A percentile compares a stretch with the other conserved stretches of the same genome.
Evolutionary conservation across 169 alveolate genomes (phyloP).

Genomic region (Plasmodium malariae): DNA sequence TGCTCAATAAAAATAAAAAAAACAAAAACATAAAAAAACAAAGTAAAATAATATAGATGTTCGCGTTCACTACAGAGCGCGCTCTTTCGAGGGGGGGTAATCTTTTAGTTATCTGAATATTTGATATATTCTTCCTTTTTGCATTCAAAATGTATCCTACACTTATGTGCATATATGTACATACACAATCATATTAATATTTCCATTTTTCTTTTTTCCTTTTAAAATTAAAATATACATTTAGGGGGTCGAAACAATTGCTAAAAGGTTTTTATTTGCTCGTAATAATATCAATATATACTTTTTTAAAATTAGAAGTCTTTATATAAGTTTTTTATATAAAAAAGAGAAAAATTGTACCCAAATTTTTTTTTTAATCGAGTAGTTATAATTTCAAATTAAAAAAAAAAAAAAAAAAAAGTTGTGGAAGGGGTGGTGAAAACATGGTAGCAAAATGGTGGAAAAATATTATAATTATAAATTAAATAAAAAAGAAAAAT

Average conservation of each 20-base stretch:
- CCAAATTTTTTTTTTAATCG: not conserved
- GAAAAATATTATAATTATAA: conserved; percentile 4
- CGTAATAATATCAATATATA: not conserved
- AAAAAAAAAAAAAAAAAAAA: conserved; percentile 20
- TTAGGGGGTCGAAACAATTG: not conserved
- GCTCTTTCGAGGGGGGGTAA: too few species aligned
- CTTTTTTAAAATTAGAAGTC: not conserved
- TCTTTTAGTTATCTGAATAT: too few species aligned
- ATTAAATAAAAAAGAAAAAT: not conserved
- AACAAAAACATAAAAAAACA: too few species aligned
- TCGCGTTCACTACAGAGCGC: too few species aligned
- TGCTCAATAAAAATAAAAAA: too few species aligned
- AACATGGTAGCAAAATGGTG: conserved; percentile 3
- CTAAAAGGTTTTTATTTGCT: not conserved
- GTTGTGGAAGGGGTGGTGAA: too few species aligned
- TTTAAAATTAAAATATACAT: not conserved
- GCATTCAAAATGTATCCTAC: too few species aligned
- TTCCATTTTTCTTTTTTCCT: not conserved
- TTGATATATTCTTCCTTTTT: too few species aligned
- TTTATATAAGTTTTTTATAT: not conserved
- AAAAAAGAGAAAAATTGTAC: not conserved
- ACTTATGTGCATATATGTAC: too few species aligned
- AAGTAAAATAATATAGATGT: too few species aligned
- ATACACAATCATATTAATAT: not conserved
- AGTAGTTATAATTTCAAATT: conserved; percentile 13